Evolutionary conservation across 805 yeast species (phyloP).

Genomic region (Pichia nakasei): DNA sequence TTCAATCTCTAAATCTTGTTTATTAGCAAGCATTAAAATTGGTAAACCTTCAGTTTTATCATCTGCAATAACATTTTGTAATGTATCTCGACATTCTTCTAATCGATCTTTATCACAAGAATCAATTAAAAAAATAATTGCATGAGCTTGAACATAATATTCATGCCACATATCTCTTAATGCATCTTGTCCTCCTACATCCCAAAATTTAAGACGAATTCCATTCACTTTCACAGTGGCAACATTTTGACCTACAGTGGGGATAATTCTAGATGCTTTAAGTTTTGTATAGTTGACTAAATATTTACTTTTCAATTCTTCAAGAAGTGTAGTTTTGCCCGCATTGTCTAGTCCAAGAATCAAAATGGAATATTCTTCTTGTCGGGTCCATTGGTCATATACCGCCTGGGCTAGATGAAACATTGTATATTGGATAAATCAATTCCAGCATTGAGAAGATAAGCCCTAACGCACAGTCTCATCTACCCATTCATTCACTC

Average conservation of each 20-base stretch:
- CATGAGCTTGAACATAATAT: slow-evolving; percentile 81
- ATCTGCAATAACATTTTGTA: slow-evolving; percentile 48
- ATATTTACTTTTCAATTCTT: slow-evolving; percentile 51
- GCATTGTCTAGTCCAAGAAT: slow-evolving; percentile 92
- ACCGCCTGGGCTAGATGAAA: slow-evolving; percentile 60
- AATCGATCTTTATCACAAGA: slow-evolving; percentile 78
- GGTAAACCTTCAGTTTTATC: slow-evolving; percentile 74
- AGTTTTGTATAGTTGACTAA: slow-evolving; percentile 36
- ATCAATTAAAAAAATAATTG: slow-evolving; percentile 86
- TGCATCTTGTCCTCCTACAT: slow-evolving; percentile 90
- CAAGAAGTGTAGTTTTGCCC: slow-evolving; percentile 82
- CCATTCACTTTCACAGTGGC: slow-evolving; percentile 32
- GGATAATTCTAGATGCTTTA: slow-evolving; percentile 59
- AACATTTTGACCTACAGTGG: slow-evolving; percentile 93
- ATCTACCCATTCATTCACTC: too few species aligned
- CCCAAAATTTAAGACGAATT: slow-evolving; percentile 78
- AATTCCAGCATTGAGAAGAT: too few species aligned
- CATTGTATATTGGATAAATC: slow-evolving; percentile 33
- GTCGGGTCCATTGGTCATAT: slow-evolving; percentile 47
- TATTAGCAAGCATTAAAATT: slow-evolving; percentile 88
- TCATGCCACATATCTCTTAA: slow-evolving; percentile 80
- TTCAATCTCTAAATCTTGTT: slow-evolving; percentile 60
- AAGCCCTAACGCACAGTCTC: too few species aligned
- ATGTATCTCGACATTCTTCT: slow-evolving; percentile 68
- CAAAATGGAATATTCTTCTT: slow-evolving; percentile 66